Evolutionary conservation across 441 rosid genomes (phyloP).

Genomic region (Metrosideros polymorpha): DNA sequence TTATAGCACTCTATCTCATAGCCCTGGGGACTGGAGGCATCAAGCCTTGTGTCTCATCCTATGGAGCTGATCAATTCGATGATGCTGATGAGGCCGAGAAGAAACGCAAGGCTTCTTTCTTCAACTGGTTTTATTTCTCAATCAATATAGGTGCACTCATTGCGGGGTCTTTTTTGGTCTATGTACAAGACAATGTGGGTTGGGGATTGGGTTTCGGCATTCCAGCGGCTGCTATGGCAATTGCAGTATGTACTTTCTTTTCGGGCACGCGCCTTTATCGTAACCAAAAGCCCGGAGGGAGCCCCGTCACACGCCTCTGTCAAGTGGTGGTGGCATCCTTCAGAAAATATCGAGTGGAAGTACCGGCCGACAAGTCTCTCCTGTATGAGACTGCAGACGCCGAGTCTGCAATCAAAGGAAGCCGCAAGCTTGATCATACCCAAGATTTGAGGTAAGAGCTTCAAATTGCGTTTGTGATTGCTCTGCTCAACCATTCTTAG

Average conservation of each 20-base stretch:
- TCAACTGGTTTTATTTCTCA: conserved; percentile 13
- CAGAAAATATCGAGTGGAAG: neutral
- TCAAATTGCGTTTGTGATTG: neutral
- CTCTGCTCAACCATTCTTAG: neutral
- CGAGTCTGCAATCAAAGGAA: conserved; percentile 4
- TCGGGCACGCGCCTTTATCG: neutral
- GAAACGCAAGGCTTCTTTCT: conserved; percentile 7
- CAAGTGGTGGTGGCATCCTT: conserved; percentile 7
- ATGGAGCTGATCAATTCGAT: conserved; percentile 9
- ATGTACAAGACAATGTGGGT: conserved; percentile 1
- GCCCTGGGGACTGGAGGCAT: conserved; percentile 12
- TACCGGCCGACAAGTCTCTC: conserved; percentile 6
- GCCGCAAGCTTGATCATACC: conserved; percentile 8
- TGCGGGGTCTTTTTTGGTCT: conserved; percentile 1
- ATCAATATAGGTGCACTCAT: conserved; percentile 4
- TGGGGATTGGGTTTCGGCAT: conserved; percentile 9
- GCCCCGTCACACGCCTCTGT: neutral
- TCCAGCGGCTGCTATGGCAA: conserved; percentile 8
- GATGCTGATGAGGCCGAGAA: conserved; percentile 8
- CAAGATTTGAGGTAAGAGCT: neutral
- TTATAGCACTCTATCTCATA: conserved; percentile 6
- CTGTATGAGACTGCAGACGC: conserved; percentile 5
- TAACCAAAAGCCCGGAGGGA: conserved; percentile 2
- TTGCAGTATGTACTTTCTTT: conserved; percentile 1
- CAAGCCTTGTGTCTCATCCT: conserved; percentile 11